Evolutionary conservation across 805 yeast genomes (phyloP).

Genomic region (Metschnikowia bowlesiae): DNA sequence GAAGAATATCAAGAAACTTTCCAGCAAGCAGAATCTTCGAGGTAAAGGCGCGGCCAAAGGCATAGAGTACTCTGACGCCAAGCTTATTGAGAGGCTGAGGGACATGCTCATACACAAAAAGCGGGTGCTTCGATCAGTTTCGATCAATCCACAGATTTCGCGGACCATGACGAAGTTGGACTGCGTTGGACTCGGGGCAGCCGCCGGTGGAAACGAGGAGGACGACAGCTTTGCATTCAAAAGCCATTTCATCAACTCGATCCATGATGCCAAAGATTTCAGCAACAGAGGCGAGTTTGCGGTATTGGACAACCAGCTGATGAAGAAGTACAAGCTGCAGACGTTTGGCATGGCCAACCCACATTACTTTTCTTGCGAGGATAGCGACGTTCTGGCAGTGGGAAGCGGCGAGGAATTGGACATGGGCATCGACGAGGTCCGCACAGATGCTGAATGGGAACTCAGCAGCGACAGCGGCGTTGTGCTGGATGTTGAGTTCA

Average conservation of each 20-base stretch:
- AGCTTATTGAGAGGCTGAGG: slow-evolving; percentile 46
- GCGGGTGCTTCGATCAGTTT: slow-evolving; percentile 38
- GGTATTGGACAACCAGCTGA: slow-evolving; percentile 13
- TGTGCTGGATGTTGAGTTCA: slow-evolving; percentile 16
- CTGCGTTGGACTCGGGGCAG: slow-evolving; percentile 10
- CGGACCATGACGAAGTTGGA: slow-evolving; percentile 5
- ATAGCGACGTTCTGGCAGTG: slow-evolving; percentile 8
- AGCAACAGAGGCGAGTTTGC: slow-evolving; percentile 1
- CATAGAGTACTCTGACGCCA: slow-evolving; percentile 49
- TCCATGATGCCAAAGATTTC: not conserved
- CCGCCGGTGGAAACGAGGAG: slow-evolving; percentile 6
- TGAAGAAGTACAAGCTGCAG: slow-evolving; percentile 37
- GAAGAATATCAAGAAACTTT: slow-evolving; percentile 36
- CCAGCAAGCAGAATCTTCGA: slow-evolving; percentile 33
- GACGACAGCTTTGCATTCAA: slow-evolving; percentile 16
- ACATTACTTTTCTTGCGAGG: slow-evolving; percentile 5
- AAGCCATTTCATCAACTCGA: slow-evolving; percentile 15
- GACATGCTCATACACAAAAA: slow-evolving; percentile 42
- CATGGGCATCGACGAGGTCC: slow-evolving; percentile 9
- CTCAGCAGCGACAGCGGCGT: slow-evolving; percentile 9
- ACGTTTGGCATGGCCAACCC: slow-evolving; percentile 18
- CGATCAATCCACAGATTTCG: slow-evolving; percentile 20
- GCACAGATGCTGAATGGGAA: slow-evolving; percentile 18
- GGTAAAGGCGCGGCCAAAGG: slow-evolving; percentile 15
- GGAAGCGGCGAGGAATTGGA: slow-evolving; percentile 10